phyloP scores from a whole-genome alignment of 305 asterid species.

The Solanum hybrid region DNA sequence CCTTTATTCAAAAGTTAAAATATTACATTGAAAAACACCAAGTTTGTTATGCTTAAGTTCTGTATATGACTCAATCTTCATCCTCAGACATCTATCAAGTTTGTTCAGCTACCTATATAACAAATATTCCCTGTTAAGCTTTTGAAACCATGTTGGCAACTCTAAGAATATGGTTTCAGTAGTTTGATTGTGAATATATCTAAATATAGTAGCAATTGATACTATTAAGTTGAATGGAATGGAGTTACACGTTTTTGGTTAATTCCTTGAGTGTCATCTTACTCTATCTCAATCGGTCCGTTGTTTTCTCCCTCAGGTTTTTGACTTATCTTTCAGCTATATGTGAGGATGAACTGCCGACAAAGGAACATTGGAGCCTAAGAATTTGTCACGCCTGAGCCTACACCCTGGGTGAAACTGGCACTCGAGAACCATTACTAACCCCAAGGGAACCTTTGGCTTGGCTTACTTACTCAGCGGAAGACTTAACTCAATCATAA shows the following conservation, averaged over 20 bases:
- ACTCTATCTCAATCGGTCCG: not conserved
- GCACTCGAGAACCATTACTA: no score
- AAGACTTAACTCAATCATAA: no score
- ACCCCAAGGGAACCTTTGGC: no score
- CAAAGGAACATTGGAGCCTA: no score
- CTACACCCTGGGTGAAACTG: no score
- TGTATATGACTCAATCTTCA: not conserved
- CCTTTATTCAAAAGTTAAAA: not conserved
- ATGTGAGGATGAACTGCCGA: not conserved
- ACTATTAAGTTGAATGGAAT: not conserved
- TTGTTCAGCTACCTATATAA: not conserved
- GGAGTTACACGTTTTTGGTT: not conserved
- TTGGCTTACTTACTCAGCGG: no score
- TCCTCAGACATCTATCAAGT: not conserved
- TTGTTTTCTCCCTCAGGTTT: conserved; percentile 42
- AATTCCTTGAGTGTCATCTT: not conserved
- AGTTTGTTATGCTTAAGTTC: not conserved
- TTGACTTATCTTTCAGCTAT: conserved; percentile 56
- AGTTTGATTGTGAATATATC: not conserved
- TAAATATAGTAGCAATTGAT: not conserved
- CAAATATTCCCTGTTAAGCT: not conserved
- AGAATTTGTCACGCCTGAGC: no score
- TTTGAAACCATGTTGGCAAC: not conserved
- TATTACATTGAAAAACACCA: not conserved
- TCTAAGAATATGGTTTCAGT: not conserved